phyloP scores from a whole-genome alignment of 2,329 filamentous ascomycete genomes.

The Aspergillus spinulosporus region DNA sequence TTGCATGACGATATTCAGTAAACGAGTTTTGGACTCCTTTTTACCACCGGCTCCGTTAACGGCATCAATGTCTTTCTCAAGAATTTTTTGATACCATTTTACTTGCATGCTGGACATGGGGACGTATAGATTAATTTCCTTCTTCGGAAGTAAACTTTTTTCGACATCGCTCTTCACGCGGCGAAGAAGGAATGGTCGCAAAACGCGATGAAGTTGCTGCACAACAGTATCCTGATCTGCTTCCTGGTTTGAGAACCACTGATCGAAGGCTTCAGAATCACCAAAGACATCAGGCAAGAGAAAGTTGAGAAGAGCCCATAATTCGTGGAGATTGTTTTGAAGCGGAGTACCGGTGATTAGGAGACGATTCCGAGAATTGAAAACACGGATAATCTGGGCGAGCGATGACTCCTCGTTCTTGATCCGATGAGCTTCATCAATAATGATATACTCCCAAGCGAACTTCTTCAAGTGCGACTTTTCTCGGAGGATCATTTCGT shows the following conservation, averaged over 20 bases:
- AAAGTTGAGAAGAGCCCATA: constrained; percentile 98
- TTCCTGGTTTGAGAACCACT: constrained; percentile 93
- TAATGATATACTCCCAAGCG: constrained; percentile 99
- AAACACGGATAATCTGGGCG: constrained; percentile 92
- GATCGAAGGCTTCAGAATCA: constrained; percentile 92
- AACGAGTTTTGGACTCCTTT: constrained; percentile 92
- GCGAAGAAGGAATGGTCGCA: constrained; percentile 89
- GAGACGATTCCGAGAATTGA: constrained; percentile 91
- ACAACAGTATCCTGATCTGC: constrained; percentile 94
- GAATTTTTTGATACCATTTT: constrained; percentile 98
- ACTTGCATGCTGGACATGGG: constrained; percentile 99
- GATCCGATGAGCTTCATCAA: constrained; percentile 97
- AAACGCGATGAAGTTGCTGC: constrained; percentile 88
- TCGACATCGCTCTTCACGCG: constrained; percentile 98
- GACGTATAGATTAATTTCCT: constrained; percentile 94
- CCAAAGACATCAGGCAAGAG: constrained; percentile 97
- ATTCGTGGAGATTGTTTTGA: constrained; percentile 96
- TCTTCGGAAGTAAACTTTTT: constrained; percentile 95
- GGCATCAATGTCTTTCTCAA: constrained; percentile 98
- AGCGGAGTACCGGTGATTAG: constrained; percentile 95
- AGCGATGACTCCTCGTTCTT: constrained; percentile 99
- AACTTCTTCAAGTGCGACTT: constrained; percentile 96
- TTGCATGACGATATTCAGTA: constrained; percentile 99
- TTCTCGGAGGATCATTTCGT: constrained; percentile 97
- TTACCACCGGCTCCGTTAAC: constrained; percentile 96